Base-by-base conservation (phyloP, 768 basidiomycete species). In the Boletus barrowsii region DNA sequence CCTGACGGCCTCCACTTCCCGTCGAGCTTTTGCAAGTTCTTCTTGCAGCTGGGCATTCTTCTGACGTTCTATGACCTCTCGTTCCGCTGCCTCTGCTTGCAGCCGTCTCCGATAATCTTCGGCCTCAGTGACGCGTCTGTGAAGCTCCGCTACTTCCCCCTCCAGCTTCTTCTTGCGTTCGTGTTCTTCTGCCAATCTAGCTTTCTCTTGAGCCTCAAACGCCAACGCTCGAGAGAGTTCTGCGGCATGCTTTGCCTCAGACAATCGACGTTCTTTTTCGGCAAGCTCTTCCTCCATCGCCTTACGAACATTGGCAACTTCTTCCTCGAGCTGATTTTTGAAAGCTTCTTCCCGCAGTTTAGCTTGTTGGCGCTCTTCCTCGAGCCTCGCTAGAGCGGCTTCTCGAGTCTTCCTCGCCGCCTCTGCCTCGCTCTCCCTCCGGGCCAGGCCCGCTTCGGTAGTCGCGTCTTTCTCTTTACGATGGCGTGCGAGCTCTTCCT, bases 151-250 rank as follows among this genome's bases (percentile, higher is more conserved):
- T 17, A 70, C 37, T 36, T 70, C 63, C n/a, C 54, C 55, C 40
- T 71, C 68, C 24, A 62, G 43, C 10, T 56, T 62, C 60, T 60
- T 64, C 22, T 67, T 70, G 29, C 60, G 66, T 30, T 69, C 60
- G 47, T 68, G 61, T 54, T 72, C 69, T 45, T 72, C 69, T 13
- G 61, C 64, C 33, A 62, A 13, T 40, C 66, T 62, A 17, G 66
- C 62, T 36, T 53, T 70, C 48, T 70, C 68, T 43, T 72, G 68
- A 22, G 66, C 68, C 40, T 70, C 70, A 10, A 53, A 42, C 8
- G 58, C 62, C 45, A 66, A 40, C 10, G 59, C 52, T 10, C 56
- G 60, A 17, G 68, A 70, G 35, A 68, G 58, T 17, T 70, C 68
- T 33, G 62, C 62, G n/a, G 58, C 60, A n/a, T 62, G 62, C 42